Evolutionary conservation across 2,329 filamentous ascomycete species (phyloP).

Genomic region (Sporothrix phasma): DNA sequence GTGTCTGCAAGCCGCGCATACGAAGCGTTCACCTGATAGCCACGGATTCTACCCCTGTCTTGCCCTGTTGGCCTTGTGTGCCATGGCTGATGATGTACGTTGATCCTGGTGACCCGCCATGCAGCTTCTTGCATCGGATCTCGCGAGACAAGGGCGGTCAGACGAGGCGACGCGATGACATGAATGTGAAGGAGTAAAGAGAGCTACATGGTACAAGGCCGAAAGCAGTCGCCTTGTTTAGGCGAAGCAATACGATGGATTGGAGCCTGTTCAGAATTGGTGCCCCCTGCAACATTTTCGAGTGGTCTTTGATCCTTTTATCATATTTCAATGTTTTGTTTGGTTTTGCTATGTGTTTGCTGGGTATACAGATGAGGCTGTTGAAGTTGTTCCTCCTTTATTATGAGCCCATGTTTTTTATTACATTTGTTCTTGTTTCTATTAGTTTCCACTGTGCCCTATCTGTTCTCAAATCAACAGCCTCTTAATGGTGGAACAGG

Average conservation of each 20-base stretch:
- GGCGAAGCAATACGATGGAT: too few relatives aligned
- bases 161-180: too few relatives aligned
- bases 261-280: too few relatives aligned
- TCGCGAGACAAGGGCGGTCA: neutral
- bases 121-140: neutral
- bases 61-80: neutral
- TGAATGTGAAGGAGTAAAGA: too few relatives aligned
- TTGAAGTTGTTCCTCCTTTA: constrained; percentile 6
- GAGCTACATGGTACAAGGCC: too few relatives aligned
- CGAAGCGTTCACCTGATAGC: too few relatives aligned
- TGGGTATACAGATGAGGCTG: constrained; percentile 13
- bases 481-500: constrained; percentile 79
- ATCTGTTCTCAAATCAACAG: neutral
- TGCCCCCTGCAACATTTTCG: neutral
- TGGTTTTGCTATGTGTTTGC: constrained; percentile 7
- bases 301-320: too few relatives aligned
- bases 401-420: neutral
- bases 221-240: too few relatives aligned
- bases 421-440: constrained; percentile 1
- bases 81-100: neutral
- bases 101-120: neutral
- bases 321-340: too few relatives aligned
- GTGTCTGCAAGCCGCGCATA: too few relatives aligned
- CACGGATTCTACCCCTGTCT: neutral
- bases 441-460: neutral